These are phyloP conservation scores for Boletus huronensis DNA, from an alignment of 768 basidiomycete genomes.

Conservation along the genomic window DNA sequence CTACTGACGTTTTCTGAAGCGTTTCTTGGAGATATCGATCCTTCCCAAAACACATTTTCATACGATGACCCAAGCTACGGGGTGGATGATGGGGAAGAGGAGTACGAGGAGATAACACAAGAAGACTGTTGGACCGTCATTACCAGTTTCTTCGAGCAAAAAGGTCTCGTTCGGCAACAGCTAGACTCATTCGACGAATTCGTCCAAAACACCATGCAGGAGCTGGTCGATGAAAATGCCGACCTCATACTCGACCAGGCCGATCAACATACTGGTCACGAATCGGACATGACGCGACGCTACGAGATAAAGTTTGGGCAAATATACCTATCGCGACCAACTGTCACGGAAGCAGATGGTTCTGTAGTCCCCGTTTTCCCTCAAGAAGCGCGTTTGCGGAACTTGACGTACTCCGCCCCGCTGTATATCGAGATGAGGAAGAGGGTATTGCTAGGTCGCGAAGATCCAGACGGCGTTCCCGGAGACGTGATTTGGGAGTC, in stretches of 20 bases:
- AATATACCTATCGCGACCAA: slow-evolving; percentile 94
- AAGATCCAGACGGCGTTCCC: slow-evolving; percentile 75
- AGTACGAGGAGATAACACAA: slow-evolving; percentile 80
- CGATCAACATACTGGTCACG: slow-evolving; percentile 91
- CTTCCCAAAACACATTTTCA: slow-evolving; percentile 43
- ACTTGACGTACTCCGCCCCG: slow-evolving; percentile 94
- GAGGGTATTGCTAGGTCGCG: slow-evolving; percentile 71
- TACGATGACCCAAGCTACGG: slow-evolving; percentile 61
- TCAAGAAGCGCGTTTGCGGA: slow-evolving; percentile 92
- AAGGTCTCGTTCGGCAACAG: slow-evolving; percentile 96
- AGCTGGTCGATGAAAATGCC: slow-evolving; percentile 95
- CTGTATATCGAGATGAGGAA: slow-evolving; percentile 96
- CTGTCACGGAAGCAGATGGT: slow-evolving; percentile 93
- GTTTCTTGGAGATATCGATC: slow-evolving; percentile 43
- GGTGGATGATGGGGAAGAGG: slow-evolving; percentile 51
- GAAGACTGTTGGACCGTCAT: slow-evolving; percentile 97
- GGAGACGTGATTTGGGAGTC: slow-evolving; percentile 79
- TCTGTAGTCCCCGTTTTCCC: slow-evolving; percentile 92
- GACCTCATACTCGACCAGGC: slow-evolving; percentile 95
- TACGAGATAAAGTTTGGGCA: slow-evolving; percentile 98
- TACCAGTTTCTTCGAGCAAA: slow-evolving; percentile 93
- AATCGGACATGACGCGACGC: slow-evolving; percentile 78
- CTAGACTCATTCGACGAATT: slow-evolving; percentile 99
- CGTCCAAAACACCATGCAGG: slow-evolving; percentile 99
- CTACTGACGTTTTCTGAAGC: slow-evolving; percentile 33